Conservation (phyloP, 495 filamentous ascomycete genomes). For the Haplographium delicatum region DNA sequence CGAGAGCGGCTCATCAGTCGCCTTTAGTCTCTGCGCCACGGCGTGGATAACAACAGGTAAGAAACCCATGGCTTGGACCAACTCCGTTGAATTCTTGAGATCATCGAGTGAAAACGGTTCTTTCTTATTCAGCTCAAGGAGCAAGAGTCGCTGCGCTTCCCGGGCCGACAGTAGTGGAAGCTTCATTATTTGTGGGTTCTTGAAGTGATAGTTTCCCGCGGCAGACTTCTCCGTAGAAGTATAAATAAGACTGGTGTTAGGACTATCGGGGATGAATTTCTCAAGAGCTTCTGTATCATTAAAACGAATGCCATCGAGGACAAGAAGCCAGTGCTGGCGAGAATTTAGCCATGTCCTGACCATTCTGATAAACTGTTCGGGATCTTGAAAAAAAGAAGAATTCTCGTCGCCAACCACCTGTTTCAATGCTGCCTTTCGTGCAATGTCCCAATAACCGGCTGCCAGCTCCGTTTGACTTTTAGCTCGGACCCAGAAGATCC, state of each 20-base stretch:
- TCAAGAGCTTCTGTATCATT: slow-evolving; percentile 54
- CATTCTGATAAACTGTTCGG: slow-evolving; percentile 49
- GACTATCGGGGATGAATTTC: slow-evolving; percentile 65
- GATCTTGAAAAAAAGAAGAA: slow-evolving; percentile 34
- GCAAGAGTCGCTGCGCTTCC: slow-evolving; percentile 42
- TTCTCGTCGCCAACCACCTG: slow-evolving; percentile 31
- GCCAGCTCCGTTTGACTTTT: slow-evolving; percentile 58
- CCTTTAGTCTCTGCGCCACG: slow-evolving; percentile 67
- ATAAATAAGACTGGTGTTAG: slow-evolving; percentile 67
- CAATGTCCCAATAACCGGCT: slow-evolving; percentile 71
- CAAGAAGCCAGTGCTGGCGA: slow-evolving; percentile 67
- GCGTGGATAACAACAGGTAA: slow-evolving; percentile 76
- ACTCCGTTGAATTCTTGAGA: slow-evolving; percentile 51
- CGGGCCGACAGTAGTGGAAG: slow-evolving; percentile 49
- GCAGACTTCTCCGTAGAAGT: slow-evolving; percentile 66
- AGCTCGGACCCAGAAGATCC: slow-evolving; percentile 76
- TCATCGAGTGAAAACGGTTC: slow-evolving; percentile 56
- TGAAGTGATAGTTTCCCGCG: slow-evolving; percentile 61
- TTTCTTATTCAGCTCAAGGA: slow-evolving; percentile 48
- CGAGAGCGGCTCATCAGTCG: slow-evolving; percentile 63
- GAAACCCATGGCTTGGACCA: slow-evolving; percentile 65
- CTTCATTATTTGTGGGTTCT: slow-evolving; percentile 68
- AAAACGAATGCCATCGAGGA: slow-evolving; percentile 71
- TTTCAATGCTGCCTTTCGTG: slow-evolving; percentile 55
- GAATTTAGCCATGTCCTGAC: slow-evolving; percentile 67